phyloP scores from a whole-genome alignment of 345 rosid species.

The Cardamine occulta region DNA sequence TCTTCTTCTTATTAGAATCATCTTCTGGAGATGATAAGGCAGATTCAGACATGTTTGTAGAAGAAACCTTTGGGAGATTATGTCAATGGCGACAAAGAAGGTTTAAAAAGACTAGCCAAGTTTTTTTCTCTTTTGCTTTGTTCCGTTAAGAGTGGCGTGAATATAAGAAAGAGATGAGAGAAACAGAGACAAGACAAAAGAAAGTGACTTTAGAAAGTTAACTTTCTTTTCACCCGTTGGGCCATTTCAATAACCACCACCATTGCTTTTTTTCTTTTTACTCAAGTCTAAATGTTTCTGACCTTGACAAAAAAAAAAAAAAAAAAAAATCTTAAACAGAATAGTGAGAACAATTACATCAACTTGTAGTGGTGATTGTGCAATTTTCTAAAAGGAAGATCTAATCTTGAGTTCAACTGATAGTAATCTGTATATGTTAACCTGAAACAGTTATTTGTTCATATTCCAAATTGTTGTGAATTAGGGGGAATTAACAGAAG shows the following conservation, averaged over 20 bases:
- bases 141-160: conserved; percentile 59
- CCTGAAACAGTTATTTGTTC: not conserved
- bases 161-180: conserved; percentile 49
- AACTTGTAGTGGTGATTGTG: not conserved
- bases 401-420: not conserved
- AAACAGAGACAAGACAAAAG: conserved; percentile 23
- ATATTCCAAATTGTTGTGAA: not conserved
- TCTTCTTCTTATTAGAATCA: conserved; percentile 41
- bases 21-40: conserved; percentile 43
- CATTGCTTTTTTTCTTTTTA: conserved; percentile 11
- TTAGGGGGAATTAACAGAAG: not conserved
- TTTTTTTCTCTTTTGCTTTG: conserved; percentile 29
- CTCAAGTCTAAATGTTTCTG: conserved; percentile 6
- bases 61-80: not conserved
- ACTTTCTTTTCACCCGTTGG: conserved; percentile 43
- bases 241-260: conserved; percentile 54
- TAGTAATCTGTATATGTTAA: not conserved
- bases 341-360: conserved; percentile 11
- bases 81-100: conserved; percentile 37
- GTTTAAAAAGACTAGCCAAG: conserved; percentile 9
- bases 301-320: conserved; percentile 13
- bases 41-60: conserved; percentile 58
- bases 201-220: conserved; percentile 53
- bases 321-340: not conserved
- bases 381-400: not conserved